Evolutionary conservation across 352 stramenopile genomes (phyloP), one percentile per base, ranked within the genome.

Genomic region (Phytopythium helicoides): DNA sequence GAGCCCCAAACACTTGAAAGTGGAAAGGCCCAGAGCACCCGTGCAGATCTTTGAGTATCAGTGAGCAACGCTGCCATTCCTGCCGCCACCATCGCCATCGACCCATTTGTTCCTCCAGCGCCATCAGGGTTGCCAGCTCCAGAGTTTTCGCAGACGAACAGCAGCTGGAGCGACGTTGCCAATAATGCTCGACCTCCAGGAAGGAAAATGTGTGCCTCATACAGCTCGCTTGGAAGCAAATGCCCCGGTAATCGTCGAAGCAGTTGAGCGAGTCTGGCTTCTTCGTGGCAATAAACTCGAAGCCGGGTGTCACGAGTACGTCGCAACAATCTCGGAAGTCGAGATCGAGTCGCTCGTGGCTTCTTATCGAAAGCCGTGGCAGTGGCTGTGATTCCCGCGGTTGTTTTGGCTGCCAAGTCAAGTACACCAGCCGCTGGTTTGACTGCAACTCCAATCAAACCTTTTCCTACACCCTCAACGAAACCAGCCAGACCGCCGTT

Each of bases 401-500:
- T 86, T 2, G 82, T 83, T 36, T 79, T 81, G 6, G 83, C 76
- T 2, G 86, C 85, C 37, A 94, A 56, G 49, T 97, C 89, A 9
- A 97, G 51, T 9, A 95, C 79, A 16, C 89, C 88, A 0, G 86
- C 87, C 1, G 89, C 87, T 7, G 89, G 89, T 56, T 97, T 97
- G 22, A 96, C 81, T 1, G 87, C 88, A 12, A 95, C 84, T 14
- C 89, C 89, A 18, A 96, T 83, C 9, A 97, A 55, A 3, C 89
- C 89, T 40, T 90, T 93, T 9, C 86, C 87, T 9, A 97, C 72
- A 8, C 88, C 88, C 52, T 96, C 89, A 16, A 95, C 85, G 42
- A 97, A 97, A 6, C 88, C 89, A 4, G 86, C 72, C 28, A 97
- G 72, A 11, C 92, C 92, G 49, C 95, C 90, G 52, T 94, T 86